Percentiles rank a stretch among this genome's conserved stretches.
phyloP scores from a whole-genome alignment of 306 rosid genomes.

The Macrotyloma uniflorum region DNA sequence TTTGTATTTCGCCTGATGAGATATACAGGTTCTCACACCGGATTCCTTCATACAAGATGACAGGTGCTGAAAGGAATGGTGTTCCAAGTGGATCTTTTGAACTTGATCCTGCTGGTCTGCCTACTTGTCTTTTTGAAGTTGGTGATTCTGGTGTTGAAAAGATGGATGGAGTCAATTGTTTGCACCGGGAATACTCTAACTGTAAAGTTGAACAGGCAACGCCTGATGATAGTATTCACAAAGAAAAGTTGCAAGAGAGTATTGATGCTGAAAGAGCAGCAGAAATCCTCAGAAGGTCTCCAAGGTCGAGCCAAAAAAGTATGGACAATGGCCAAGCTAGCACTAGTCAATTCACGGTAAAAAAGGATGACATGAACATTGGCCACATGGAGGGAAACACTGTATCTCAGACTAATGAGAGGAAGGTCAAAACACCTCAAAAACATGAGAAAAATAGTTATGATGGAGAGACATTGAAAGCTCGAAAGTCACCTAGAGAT shows the following conservation, averaged over 20 bases:
- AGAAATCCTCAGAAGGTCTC: conserved; percentile 49
- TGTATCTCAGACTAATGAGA: conserved; percentile 39
- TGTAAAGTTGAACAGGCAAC: conserved; percentile 40
- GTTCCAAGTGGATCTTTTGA: conserved; percentile 86
- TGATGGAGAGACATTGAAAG: conserved; percentile 33
- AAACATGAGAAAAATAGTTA: conserved; percentile 46
- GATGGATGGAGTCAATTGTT: conserved; percentile 39
- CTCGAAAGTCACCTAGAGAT: conserved; percentile 71
- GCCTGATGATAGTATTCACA: conserved; percentile 29
- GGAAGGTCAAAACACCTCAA: conserved; percentile 44
- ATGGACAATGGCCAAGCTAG: conserved; percentile 35
- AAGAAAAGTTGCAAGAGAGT: conserved; percentile 35
- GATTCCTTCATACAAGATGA: conserved; percentile 74
- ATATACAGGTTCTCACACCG: conserved; percentile 78
- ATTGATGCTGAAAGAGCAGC: conserved; percentile 37
- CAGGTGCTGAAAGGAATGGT: conserved; percentile 72
- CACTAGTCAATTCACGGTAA: conserved; percentile 19
- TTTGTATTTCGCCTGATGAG: conserved; percentile 61
- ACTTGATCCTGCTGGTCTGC: conserved; percentile 84
- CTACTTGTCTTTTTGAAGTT: conserved; percentile 44
- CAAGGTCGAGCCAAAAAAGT: conserved; percentile 40
- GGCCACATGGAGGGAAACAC: conserved; percentile 35
- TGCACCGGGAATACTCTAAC: conserved; percentile 31
- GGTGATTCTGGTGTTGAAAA: conserved; percentile 38
- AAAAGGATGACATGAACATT: conserved; percentile 36